These are phyloP conservation scores for Cladophialophora bantiana DNA, from an alignment of 2,329 filamentous ascomycete genomes.

Conservation along the genomic window DNA sequence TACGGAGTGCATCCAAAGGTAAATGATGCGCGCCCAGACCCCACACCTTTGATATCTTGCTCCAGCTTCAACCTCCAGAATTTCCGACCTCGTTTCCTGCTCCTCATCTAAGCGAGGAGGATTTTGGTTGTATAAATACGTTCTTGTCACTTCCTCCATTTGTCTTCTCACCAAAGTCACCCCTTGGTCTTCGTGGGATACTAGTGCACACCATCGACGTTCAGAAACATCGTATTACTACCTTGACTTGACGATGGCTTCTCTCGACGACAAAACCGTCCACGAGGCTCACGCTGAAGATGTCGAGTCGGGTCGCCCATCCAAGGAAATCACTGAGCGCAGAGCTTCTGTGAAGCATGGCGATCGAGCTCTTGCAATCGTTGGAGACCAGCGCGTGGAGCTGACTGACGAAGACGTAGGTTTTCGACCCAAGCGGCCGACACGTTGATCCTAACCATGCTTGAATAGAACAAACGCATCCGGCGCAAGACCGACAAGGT, in stretches of 20 bases:
- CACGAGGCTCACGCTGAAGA: constrained; percentile 37
- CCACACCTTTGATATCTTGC: constrained; percentile 9
- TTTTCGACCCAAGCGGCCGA: not conserved
- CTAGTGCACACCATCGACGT: not conserved
- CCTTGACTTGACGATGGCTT: constrained; percentile 20
- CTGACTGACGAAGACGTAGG: constrained; percentile 50
- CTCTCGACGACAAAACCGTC: constrained; percentile 28
- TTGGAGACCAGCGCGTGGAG: constrained; percentile 42
- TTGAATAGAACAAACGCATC: constrained; percentile 60
- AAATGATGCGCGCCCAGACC: constrained; percentile 23
- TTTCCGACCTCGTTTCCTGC: constrained; percentile 5
- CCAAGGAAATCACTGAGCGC: constrained; percentile 28
- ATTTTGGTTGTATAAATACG: constrained; percentile 15
- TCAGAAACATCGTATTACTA: not conserved
- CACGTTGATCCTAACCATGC: not conserved
- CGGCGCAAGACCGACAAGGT: constrained; percentile 66
- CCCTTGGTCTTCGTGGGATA: not conserved
- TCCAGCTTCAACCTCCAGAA: constrained; percentile 12
- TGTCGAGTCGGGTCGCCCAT: constrained; percentile 25
- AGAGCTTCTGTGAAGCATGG: constrained; percentile 32
- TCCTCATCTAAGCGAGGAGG: not conserved
- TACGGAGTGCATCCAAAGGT: not conserved
- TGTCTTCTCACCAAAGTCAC: not conserved
- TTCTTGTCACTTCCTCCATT: not conserved
- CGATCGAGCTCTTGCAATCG: constrained; percentile 38